A percentile compares a stretch with the other conserved stretches of the same genome.
phyloP scores from a whole-genome alignment of 495 filamentous ascomycete species.

The Amniculicola lignicola region DNA sequence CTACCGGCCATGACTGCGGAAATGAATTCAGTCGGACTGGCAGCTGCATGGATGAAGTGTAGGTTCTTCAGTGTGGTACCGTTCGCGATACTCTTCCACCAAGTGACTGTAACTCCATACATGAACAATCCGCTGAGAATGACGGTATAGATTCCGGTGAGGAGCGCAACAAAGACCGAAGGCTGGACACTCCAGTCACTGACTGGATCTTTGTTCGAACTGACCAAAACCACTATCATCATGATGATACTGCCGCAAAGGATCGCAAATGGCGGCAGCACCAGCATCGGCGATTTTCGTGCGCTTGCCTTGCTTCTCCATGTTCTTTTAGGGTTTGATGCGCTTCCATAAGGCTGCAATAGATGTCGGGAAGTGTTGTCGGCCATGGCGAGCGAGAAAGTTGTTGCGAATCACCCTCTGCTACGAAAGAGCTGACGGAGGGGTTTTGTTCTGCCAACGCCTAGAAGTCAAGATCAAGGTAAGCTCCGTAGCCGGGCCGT shows the following conservation, averaged over 20 bases:
- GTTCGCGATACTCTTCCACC: conserved; percentile 26
- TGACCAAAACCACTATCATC: conserved; percentile 1
- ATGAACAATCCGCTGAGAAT: conserved; percentile 16
- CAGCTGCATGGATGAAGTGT: conserved; percentile 13
- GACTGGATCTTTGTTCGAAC: conserved; percentile 2
- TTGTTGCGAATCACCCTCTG: not conserved
- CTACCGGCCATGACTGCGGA: conserved; percentile 16
- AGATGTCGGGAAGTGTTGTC: conserved; percentile 13
- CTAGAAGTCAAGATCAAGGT: not conserved
- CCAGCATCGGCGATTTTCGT: conserved; percentile 9
- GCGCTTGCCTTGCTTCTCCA: conserved; percentile 5
- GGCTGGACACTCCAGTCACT: conserved; percentile 4
- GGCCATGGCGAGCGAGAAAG: conserved; percentile 7
- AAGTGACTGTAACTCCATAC: conserved; percentile 19
- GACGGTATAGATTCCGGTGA: conserved; percentile 10
- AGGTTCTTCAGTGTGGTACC: conserved; percentile 27
- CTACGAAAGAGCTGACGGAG: too few species aligned
- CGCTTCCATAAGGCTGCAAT: conserved; percentile 2
- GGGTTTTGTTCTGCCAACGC: not conserved
- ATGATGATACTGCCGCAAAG: not conserved
- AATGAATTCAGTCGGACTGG: conserved; percentile 12
- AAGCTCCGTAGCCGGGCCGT: not conserved
- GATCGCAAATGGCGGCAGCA: not conserved
- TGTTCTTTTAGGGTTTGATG: not conserved
- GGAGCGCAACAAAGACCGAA: not conserved